A percentile compares a stretch with the other conserved stretches of the same genome.
These are phyloP conservation scores for Corniculantispora saksenae DNA, from an alignment of 2,329 filamentous ascomycete genomes.

Conservation along the genomic window DNA sequence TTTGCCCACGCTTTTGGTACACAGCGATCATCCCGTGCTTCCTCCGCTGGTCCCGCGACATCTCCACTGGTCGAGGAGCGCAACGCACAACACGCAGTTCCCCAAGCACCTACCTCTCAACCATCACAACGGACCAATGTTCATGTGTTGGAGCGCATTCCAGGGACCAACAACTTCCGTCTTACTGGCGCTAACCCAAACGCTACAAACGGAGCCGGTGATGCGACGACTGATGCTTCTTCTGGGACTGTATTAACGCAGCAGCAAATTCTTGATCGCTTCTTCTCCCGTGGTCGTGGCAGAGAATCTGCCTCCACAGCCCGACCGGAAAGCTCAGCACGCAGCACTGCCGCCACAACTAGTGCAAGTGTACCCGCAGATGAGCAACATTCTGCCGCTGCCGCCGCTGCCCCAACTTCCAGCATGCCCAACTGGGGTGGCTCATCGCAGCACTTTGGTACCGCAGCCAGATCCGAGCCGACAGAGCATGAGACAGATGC, in stretches of 20 bases:
- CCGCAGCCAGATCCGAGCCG: conserved; percentile 26
- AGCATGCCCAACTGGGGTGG: conserved; percentile 52
- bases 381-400: conserved; percentile 38
- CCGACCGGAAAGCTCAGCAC: conserved; percentile 4
- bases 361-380: neutral
- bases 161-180: conserved; percentile 10
- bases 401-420: conserved; percentile 48
- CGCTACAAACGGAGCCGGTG: neutral
- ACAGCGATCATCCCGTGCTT: conserved; percentile 13
- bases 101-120: conserved; percentile 33
- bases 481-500: neutral
- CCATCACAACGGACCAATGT: conserved; percentile 42
- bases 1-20: neutral
- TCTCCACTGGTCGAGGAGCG: conserved; percentile 3
- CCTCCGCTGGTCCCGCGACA: conserved; percentile 15
- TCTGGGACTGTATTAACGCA: conserved; percentile 1
- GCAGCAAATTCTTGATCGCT: conserved; percentile 5
- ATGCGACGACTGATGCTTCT: neutral
- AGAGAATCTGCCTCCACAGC: conserved; percentile 20
- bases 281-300: conserved; percentile 1
- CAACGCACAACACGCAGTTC: neutral
- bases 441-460: conserved; percentile 49
- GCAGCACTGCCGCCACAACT: neutral
- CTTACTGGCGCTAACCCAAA: neutral
- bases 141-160: conserved; percentile 11